Evolutionary conservation across 2,329 filamentous ascomycete species (phyloP).

Genomic region (Stagonosporopsis rhizophila): DNA sequence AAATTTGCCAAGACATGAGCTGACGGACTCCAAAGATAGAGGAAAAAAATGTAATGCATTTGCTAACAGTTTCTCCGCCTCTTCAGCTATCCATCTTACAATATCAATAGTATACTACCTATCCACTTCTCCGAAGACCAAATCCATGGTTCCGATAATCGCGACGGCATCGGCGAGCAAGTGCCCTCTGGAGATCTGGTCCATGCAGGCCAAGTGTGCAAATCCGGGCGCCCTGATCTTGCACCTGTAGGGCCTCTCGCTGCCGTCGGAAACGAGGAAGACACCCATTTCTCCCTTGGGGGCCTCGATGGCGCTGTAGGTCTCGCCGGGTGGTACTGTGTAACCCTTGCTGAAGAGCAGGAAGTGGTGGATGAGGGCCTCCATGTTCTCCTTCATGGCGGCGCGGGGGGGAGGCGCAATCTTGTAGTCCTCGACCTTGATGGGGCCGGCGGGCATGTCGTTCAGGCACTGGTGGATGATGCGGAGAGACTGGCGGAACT

Average conservation of each 20-base stretch:
- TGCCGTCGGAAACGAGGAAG: slow-evolving; percentile 93
- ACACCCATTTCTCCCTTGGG: slow-evolving; percentile 99
- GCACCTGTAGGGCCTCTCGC: slow-evolving; percentile 91
- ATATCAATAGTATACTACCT: not conserved
- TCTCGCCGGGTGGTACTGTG: slow-evolving; percentile 94
- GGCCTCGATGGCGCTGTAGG: slow-evolving; percentile 97
- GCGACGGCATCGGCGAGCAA: slow-evolving; percentile 95
- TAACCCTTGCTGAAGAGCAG: slow-evolving; percentile 98
- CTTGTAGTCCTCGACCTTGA: slow-evolving; percentile 99
- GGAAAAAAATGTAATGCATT: too few relatives aligned
- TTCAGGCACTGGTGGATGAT: slow-evolving; percentile 99
- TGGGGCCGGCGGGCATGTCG: slow-evolving; percentile 94
- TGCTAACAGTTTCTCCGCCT: too few relatives aligned
- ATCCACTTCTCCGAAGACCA: slow-evolving; percentile 41
- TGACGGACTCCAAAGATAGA: too few relatives aligned
- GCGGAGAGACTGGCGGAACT: slow-evolving; percentile 96
- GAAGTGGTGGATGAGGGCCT: slow-evolving; percentile 99
- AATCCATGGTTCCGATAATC: slow-evolving; percentile 71
- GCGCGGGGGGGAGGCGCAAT: slow-evolving; percentile 91
- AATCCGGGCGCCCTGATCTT: slow-evolving; percentile 98
- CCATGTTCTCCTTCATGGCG: slow-evolving; percentile 99
- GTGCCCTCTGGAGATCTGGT: slow-evolving; percentile 91
- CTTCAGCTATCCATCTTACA: too few relatives aligned
- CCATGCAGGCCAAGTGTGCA: slow-evolving; percentile 91
- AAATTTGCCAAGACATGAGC: too few relatives aligned